Evolutionary conservation across 257 asterid genomes (phyloP), one percentile per base, ranked within the genome.

Genomic region (Marsdenia floribunda): DNA sequence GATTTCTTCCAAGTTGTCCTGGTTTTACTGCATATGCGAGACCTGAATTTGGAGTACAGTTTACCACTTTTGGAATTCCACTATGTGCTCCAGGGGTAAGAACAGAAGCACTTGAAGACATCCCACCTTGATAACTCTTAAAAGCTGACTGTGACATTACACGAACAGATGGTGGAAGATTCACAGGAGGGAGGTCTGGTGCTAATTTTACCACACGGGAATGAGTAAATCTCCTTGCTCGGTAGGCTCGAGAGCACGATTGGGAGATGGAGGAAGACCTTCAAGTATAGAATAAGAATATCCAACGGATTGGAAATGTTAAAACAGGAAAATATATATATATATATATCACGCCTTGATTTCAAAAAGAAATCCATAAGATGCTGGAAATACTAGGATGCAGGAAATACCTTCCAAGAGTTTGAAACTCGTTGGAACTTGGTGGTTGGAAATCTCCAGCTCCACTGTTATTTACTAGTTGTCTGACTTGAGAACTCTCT

Each of bases 101-200:
- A 18, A 24, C 63, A 71, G 80, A 76, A 63, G 84, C 59, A 76
- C 76, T 74, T 74, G 86, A 59, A 68, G 87, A 61, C 54, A 81
- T 70, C 71, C 55, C 84, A 26, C 80, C 86, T 49, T 81, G 92
- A 78, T 90, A 86, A 80, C 77, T 87, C 84, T 86, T 85, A 82
- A 88, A 89, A 82, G 92, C 91, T 63, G 98, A 89, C 81, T 87
- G 96, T n/a, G 99, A 88, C 81, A 95, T 89, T 72, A 92, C 82
- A 61, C 99, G 91, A 78, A 88, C 99, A 71, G 99, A 90, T 59
- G 98, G 96, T 73, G 99, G 99, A 82, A 95, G 96, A 83, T 92
- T 95, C 68, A 95, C 96, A 18, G 97, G 98, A 80, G 99, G 98
- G 80, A 95, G 77, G 82, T 75, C 90, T 59, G 97, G 98, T 76